phyloP scores from a whole-genome alignment of 2,329 filamentous ascomycete genomes.

The Pseudogymnoascus sp. region DNA sequence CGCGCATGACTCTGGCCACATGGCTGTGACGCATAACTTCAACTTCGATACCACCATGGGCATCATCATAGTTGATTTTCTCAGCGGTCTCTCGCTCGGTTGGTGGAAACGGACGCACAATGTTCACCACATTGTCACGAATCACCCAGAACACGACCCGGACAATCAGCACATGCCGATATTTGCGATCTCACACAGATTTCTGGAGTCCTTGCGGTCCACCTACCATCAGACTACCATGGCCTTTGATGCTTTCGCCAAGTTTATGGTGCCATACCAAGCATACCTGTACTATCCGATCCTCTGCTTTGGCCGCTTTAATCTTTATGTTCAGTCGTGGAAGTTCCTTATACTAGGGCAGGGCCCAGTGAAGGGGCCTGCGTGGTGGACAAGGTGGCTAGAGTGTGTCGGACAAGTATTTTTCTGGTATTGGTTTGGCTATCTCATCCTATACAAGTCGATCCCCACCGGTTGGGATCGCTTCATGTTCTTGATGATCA shows the following conservation, averaged over 20 bases:
- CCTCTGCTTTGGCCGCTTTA: constrained; percentile 75
- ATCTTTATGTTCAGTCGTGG: constrained; percentile 78
- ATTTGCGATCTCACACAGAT: constrained; percentile 77
- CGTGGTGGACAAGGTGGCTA: constrained; percentile 77
- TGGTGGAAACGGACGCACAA: constrained; percentile 99
- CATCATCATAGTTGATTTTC: constrained; percentile 81
- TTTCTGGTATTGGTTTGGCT: constrained; percentile 86
- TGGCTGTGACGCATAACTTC: constrained; percentile 93
- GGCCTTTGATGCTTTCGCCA: constrained; percentile 68
- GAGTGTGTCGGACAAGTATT: constrained; percentile 68
- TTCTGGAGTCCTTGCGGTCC: constrained; percentile 64
- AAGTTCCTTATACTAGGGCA: constrained; percentile 63
- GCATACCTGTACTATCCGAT: constrained; percentile 78
- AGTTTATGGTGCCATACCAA: constrained; percentile 64
- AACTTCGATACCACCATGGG: constrained; percentile 76
- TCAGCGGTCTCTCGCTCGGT: constrained; percentile 81
- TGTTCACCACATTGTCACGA: constrained; percentile 93
- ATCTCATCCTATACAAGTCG: constrained; percentile 65
- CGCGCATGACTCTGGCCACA: constrained; percentile 91
- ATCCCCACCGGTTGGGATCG: constrained; percentile 64
- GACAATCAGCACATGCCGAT: constrained; percentile 90
- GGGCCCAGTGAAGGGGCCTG: constrained; percentile 66
- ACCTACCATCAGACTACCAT: constrained; percentile 80
- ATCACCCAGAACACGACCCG: constrained; percentile 89
- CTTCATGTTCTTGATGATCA: constrained; percentile 68